Base-by-base conservation (phyloP, 1,284 basidiomycete species). In the Rhizoctonia solani region DNA sequence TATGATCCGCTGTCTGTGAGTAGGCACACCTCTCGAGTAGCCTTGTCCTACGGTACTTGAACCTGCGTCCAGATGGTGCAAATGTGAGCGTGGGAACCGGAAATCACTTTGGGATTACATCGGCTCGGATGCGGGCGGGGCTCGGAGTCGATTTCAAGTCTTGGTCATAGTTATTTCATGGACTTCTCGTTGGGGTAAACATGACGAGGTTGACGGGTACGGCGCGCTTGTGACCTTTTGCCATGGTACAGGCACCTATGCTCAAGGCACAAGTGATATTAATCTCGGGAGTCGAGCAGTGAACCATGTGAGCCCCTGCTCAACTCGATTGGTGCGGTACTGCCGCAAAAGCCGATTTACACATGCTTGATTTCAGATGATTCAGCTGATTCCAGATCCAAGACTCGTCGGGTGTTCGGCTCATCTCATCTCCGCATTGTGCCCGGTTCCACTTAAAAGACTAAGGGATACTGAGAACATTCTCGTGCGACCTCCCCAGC, bases 401-500 rank as follows among this genome's bases (percentile, higher is more conserved):
- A 39, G 37, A 46, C 13, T 46, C 19, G 9, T 63, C 47, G 47
- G 59, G 59, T 34, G 29, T 50, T 63, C 59, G 59, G 59, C 56
- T 61, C 56, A 52, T 21, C 27, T 52, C 27, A n/a, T 34, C 34
- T 42, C 27, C n/a, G 14, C 21, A 50, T 50, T 23, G 6, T 25
- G n/a, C 25, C 50, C 13, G 2, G 14, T 14, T 30, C 21, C 29
- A 19, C 14, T 53, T 30, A 53, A 53, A 53, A 32, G 47, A 8
- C 30, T 29, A 16, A 8, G 8, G 37, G 37, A 8, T 16, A 16
- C 37, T 16, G 37, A 30, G 19, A 63, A 34, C 39, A 30, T 14
- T 25, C 46, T 21, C 47, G 37, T 46, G 49, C 56, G 56, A 59
- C 56, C 59, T 21, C 46, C 47, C 59, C 59, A 63, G 59, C 59